Conservation (phyloP, 2,329 filamentous ascomycete genomes). For the Macrophomina pseudophaseolina region DNA sequence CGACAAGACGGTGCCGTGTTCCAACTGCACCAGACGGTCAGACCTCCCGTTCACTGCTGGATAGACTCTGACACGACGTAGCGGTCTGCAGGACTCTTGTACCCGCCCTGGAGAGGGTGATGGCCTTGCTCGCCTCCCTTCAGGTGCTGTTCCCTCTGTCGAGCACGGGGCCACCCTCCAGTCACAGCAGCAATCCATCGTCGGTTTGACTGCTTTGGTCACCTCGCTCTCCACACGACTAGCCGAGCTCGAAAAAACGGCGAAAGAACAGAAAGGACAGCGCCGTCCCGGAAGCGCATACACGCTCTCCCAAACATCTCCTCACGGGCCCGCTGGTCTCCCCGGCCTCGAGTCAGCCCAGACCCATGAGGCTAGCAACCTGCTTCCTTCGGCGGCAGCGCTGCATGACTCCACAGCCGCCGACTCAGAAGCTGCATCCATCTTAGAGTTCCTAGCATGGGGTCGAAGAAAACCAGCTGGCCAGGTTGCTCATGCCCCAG, state of each 20-base stretch:
- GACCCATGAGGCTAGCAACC: background rate
- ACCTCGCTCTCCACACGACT: constrained; percentile 35
- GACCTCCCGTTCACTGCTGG: background rate
- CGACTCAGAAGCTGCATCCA: constrained; percentile 49
- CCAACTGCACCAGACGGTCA: constrained; percentile 46
- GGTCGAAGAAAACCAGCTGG: constrained; percentile 50
- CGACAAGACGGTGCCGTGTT: constrained; percentile 49
- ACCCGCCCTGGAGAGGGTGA: constrained; percentile 28
- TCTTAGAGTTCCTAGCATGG: constrained; percentile 57
- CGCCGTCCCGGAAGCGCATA: background rate
- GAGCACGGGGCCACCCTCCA: background rate
- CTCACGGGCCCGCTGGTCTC: too few species aligned
- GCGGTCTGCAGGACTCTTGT: constrained; percentile 31
- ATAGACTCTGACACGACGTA: constrained; percentile 8
- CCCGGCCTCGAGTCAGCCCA: background rate
- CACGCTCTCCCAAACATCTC: background rate
- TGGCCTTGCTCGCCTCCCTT: constrained; percentile 27
- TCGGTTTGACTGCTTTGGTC: constrained; percentile 23
- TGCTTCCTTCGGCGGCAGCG: background rate
- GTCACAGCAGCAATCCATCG: constrained; percentile 1
- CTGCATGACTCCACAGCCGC: background rate
- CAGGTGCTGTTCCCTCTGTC: constrained; percentile 18
- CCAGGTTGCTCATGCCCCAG: constrained; percentile 29
- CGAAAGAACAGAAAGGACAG: constrained; percentile 27
- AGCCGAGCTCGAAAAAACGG: constrained; percentile 35